These are phyloP conservation scores for Euphrasia arctica DNA, from an alignment of 305 asterid genomes.

Conservation along the genomic window DNA sequence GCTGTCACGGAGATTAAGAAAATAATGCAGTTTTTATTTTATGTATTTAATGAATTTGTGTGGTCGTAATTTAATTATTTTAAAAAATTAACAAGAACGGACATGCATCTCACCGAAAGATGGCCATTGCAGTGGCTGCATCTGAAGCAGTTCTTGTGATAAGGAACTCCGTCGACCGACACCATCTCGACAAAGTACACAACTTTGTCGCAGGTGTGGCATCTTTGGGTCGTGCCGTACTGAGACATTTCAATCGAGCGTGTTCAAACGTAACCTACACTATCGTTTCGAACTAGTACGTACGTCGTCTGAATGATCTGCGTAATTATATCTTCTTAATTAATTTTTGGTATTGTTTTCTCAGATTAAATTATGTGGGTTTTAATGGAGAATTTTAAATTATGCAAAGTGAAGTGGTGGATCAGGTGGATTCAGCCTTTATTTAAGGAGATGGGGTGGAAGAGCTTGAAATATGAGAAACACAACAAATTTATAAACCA, in stretches of 20 bases:
- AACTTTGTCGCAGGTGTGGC: slow-evolving; percentile 41
- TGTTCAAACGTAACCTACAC: not conserved
- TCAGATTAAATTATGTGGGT: not conserved
- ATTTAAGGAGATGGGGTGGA: slow-evolving; percentile 32
- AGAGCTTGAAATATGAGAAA: slow-evolving; percentile 7
- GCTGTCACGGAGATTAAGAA: no score
- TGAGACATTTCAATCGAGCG: slow-evolving; percentile 31
- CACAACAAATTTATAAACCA: not conserved
- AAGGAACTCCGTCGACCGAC: slow-evolving; percentile 71
- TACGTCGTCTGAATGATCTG: not conserved
- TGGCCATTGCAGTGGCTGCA: slow-evolving; percentile 63
- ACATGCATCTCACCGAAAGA: slow-evolving; percentile 36
- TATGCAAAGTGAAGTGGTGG: slow-evolving; percentile 29
- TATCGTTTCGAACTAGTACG: no score
- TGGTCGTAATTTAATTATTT: no score
- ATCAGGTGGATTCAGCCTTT: slow-evolving; percentile 30
- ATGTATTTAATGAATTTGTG: no score
- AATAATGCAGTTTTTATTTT: no score
- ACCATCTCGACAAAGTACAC: slow-evolving; percentile 59
- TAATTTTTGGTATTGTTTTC: not conserved
- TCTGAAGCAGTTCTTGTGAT: slow-evolving; percentile 67
- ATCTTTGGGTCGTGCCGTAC: slow-evolving; percentile 61
- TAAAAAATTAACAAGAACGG: not conserved
- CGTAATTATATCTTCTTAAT: no score
- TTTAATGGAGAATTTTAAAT: slow-evolving; percentile 11